Evolutionary conservation across 2,329 filamentous ascomycete genomes (phyloP).

Genomic region (Diaporthe ilicicola): DNA sequence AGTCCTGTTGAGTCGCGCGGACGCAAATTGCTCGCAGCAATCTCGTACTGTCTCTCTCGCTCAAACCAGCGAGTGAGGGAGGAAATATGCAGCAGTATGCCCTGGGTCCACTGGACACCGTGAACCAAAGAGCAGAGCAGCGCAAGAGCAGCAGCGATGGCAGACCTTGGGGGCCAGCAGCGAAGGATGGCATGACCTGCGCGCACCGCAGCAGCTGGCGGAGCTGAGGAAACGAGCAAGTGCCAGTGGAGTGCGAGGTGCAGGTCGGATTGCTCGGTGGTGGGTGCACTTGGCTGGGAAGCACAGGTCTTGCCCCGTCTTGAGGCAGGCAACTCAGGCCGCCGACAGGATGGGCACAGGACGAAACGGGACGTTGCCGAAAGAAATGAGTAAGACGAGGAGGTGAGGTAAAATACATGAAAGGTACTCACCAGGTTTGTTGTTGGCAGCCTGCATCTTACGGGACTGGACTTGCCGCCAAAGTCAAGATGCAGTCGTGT

Average conservation of each 20-base stretch:
- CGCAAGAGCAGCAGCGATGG: too few relatives aligned
- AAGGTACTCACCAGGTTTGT: slow-evolving; percentile 32
- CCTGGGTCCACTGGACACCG: slow-evolving; percentile 25
- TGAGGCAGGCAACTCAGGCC: slow-evolving; percentile 16
- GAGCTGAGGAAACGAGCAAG: slow-evolving; percentile 20
- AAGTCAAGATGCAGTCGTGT: slow-evolving; percentile 17
- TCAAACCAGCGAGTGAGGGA: not conserved
- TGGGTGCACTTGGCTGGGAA: not conserved
- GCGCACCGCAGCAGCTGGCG: slow-evolving; percentile 1
- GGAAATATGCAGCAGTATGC: not conserved
- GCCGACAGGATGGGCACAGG: not conserved
- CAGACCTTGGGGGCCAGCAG: too few relatives aligned
- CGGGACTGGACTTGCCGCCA: slow-evolving; percentile 12
- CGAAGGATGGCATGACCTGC: slow-evolving; percentile 14
- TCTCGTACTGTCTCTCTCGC: not conserved
- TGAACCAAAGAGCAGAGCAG: not conserved
- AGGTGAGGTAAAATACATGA: slow-evolving; percentile 13
- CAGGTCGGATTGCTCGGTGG: slow-evolving; percentile 18
- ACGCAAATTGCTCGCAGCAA: slow-evolving; percentile 1
- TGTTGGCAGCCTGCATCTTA: slow-evolving; percentile 34
- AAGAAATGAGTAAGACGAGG: not conserved
- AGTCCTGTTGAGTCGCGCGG: not conserved
- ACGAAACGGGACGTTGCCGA: slow-evolving; percentile 17
- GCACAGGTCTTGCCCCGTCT: slow-evolving; percentile 1
- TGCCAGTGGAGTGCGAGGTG: slow-evolving; percentile 22